Conservation (phyloP, 176 grass and related monocot genomes). For the Avena sativa region DNA sequence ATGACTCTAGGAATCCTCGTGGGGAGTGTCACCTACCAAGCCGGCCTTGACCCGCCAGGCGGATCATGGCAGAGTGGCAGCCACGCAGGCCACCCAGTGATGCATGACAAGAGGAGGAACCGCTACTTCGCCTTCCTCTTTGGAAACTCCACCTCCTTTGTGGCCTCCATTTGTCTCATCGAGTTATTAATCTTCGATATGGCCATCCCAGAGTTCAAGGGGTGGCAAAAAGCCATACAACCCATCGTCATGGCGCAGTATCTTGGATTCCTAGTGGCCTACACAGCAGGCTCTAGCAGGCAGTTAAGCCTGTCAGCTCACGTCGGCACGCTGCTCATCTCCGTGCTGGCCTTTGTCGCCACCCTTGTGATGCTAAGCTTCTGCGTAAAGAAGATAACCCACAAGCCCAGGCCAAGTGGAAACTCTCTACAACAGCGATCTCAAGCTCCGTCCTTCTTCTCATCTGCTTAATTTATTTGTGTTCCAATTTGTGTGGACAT, state of each 20-base stretch:
- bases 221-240: neutral
- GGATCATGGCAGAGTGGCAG: neutral
- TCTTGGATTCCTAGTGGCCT: constrained; percentile 30
- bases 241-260: neutral
- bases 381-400: no score
- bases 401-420: no score
- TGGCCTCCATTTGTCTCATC: constrained; percentile 1
- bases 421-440: no score
- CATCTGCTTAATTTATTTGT: no score
- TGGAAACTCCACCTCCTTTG: neutral
- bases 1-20: neutral
- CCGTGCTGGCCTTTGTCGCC: neutral
- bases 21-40: constrained; percentile 27
- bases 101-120: neutral
- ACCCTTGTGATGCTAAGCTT: neutral
- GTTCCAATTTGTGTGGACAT: no score
- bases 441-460: no score
- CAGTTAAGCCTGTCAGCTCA: neutral
- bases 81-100: neutral
- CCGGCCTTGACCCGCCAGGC: neutral
- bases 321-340: neutral
- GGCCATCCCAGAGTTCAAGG: rapidly evolving
- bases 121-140: neutral
- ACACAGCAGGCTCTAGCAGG: constrained; percentile 9
- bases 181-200: neutral